Conservation (phyloP, 2,329 filamentous ascomycete genomes). For the Talaromyces amestolkiae region DNA sequence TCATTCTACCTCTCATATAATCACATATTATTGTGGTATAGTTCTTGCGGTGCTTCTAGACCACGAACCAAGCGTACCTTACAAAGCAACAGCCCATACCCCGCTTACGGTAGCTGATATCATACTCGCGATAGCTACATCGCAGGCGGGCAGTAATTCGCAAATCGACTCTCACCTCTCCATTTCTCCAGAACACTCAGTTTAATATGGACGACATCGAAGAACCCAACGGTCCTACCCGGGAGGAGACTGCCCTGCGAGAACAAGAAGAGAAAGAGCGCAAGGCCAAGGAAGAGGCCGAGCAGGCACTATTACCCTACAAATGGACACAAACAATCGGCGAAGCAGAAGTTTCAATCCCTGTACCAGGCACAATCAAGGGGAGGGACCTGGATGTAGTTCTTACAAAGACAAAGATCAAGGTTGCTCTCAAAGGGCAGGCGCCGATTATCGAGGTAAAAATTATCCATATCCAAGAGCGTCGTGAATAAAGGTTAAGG, state of each 20-base stretch:
- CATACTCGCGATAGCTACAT: background rate
- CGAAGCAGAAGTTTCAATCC: slow-evolving; percentile 77
- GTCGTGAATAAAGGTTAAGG: too few species aligned
- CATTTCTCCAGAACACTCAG: background rate
- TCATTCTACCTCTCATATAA: background rate
- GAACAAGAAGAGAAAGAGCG: slow-evolving; percentile 57
- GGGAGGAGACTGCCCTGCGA: slow-evolving; percentile 46
- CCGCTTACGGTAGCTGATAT: background rate
- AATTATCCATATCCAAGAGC: too few species aligned
- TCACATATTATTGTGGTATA: background rate
- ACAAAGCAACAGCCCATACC: background rate
- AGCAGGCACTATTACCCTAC: slow-evolving; percentile 91
- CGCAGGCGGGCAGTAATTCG: background rate
- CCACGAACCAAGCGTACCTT: background rate
- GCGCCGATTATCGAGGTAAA: slow-evolving; percentile 75
- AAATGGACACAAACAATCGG: slow-evolving; percentile 94
- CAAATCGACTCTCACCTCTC: background rate
- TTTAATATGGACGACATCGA: slow-evolving; percentile 29
- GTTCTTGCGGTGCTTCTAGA: background rate
- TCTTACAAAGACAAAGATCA: slow-evolving; percentile 73
- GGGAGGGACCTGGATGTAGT: slow-evolving; percentile 78
- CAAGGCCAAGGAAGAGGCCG: slow-evolving; percentile 72
- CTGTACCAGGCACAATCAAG: slow-evolving; percentile 79
- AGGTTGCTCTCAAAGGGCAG: slow-evolving; percentile 84
- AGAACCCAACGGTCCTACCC: slow-evolving; percentile 26